Base-by-base conservation (phyloP, 176 grass and related monocot genomes). In the Rhynchospora tenuis region DNA sequence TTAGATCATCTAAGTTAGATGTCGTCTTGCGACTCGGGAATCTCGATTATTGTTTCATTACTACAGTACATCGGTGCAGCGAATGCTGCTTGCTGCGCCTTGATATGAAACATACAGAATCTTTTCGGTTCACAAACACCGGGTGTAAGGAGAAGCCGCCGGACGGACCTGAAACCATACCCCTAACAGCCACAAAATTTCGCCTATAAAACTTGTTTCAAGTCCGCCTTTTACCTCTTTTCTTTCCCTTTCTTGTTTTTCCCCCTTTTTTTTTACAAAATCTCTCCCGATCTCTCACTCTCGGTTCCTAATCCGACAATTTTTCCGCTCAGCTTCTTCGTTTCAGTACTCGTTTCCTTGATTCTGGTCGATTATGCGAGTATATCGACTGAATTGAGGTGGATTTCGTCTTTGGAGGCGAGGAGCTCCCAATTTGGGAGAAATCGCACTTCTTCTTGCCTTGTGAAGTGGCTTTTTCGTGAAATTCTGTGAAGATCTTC, bases 271-370 rank as follows among this genome's bases (percentile, higher is more conserved):
- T 59, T 38, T 1, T 9, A 8, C 38, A 27, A 83, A 73, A 77
- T 48, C 23, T 71, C 28, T 45, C 79, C 52, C 71, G 33, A 64
- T 48, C 61, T 84, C 76, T 64, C 63, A 61, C 59, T 64, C 33
- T 55, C 38, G 68, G 26, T 61, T 83, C 72, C 44, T 80, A n/a
- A 54, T 26, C 61, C 57, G 28, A 19, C 33, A 23, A 43, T 7
- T 60, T 64, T 38, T 59, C 16, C 33, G 64, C 64, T 29, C 15
- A 71, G 45, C 45, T 24, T 26, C 71, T 16, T 26, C 71, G 24
- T 3, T 46, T 43, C 13, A 24, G 57, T 68, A 84, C 84, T 85
- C 86, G 86, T 86, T 72, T 86, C 80, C 65, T 85, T 50, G 81
- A 83, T 84, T 85, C 80, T 77, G 29, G 83, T 68, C 74, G 51